Conservation (phyloP, 306 rosid genomes). For the Medicago lupulina region DNA sequence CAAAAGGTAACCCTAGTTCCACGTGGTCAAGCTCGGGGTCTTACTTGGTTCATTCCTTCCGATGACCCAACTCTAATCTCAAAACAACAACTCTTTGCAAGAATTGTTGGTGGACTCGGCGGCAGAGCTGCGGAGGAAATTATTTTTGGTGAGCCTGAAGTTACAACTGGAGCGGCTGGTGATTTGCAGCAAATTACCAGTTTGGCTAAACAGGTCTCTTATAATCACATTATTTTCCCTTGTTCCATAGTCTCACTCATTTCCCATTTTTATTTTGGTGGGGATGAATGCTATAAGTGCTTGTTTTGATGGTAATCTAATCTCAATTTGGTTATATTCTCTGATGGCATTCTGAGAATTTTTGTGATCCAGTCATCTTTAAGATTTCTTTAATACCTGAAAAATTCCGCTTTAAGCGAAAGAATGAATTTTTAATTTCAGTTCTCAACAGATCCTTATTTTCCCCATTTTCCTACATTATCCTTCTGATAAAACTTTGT, state of each 20-base stretch:
- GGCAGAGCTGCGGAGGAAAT: constrained; percentile 99
- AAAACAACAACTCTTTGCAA: constrained; percentile 95
- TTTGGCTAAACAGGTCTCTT: constrained; percentile 89
- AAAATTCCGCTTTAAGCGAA: neutral
- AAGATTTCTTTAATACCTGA: constrained; percentile 21
- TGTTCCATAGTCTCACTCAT: neutral
- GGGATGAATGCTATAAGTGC: neutral
- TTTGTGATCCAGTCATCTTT: neutral
- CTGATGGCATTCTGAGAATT: neutral
- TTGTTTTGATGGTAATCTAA: neutral
- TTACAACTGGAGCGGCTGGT: constrained; percentile 98
- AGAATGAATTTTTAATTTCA: constrained; percentile 13
- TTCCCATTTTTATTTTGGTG: neutral
- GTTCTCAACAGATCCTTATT: neutral
- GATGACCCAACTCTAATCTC: constrained; percentile 97
- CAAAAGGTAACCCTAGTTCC: constrained; percentile 94
- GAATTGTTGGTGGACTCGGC: constrained; percentile 98
- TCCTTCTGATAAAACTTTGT: constrained; percentile 11
- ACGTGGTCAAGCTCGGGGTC: constrained; percentile 99
- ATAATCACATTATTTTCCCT: constrained; percentile 14
- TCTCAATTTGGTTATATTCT: neutral
- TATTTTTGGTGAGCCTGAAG: constrained; percentile 96
- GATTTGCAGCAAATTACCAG: constrained; percentile 95
- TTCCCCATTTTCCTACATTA: neutral
- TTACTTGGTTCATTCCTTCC: constrained; percentile 95